A percentile compares a stretch with the other conserved stretches of the same genome.
Conservation (phyloP, 2,329 filamentous ascomycete species). For the Trichoderma asperellum region DNA sequence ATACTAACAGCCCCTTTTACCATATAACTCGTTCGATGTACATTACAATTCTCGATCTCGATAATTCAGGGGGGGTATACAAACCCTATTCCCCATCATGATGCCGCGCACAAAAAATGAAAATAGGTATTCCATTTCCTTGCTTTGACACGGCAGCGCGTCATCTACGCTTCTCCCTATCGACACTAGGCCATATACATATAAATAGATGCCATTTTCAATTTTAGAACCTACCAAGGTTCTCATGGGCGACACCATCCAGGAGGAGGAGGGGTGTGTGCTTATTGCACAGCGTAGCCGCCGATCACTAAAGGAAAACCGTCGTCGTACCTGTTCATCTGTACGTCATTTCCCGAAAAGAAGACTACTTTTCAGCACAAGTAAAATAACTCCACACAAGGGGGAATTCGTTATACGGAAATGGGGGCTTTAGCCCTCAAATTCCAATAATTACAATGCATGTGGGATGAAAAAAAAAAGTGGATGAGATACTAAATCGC, state of each 20-base stretch:
- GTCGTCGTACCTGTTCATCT: conserved; percentile 21
- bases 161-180: conserved; percentile 8
- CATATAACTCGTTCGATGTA: background rate
- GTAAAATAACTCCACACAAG: background rate
- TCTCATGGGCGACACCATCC: background rate
- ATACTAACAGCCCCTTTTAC: background rate
- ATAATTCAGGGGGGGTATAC: background rate
- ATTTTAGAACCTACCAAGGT: conserved; percentile 6
- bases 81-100: conserved; percentile 5
- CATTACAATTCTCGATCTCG: background rate
- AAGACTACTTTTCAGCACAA: background rate
- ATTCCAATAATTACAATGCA: background rate
- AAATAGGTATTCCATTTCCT: background rate
- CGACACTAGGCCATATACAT: conserved; percentile 19
- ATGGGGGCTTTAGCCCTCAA: conserved; percentile 23
- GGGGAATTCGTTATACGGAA: background rate
- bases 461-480: background rate
- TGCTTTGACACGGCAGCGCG: conserved; percentile 8
- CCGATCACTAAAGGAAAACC: conserved; percentile 1
- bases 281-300: background rate
- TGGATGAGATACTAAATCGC: conserved; percentile 1
- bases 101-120: background rate
- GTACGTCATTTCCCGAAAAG: conserved; percentile 15
- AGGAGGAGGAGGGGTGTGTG: conserved; percentile 19
- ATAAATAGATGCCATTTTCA: conserved; percentile 1